phyloP scores from a whole-genome alignment of 2,329 filamentous ascomycete genomes.

The Cladosporium sp. region DNA sequence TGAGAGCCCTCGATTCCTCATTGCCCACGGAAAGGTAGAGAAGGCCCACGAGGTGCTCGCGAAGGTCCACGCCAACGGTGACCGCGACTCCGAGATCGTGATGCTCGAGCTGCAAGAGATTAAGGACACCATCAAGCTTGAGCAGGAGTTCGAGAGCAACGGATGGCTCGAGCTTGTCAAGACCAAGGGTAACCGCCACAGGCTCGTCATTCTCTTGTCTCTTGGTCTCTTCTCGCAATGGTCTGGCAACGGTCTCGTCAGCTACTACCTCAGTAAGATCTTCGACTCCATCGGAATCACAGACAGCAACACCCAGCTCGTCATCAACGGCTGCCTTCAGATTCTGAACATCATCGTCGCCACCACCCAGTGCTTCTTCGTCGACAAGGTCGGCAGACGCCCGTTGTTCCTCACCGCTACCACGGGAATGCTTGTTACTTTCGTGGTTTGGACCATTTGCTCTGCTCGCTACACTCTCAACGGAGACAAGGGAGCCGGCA shows the following conservation, averaged over 20 bases:
- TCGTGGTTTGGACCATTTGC: conserved; percentile 45
- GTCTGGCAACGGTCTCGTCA: conserved; percentile 57
- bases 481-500: conserved; percentile 30
- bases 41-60: conserved; percentile 55
- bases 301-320: conserved; percentile 40
- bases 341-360: conserved; percentile 64
- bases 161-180: conserved; percentile 51
- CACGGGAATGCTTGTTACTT: conserved; percentile 43
- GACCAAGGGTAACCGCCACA: conserved; percentile 57
- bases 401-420: conserved; percentile 42
- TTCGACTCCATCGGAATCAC: conserved; percentile 42
- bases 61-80: conserved; percentile 56
- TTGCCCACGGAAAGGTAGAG: conserved; percentile 53
- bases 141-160: conserved; percentile 51
- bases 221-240: conserved; percentile 61
- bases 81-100: conserved; percentile 49
- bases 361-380: conserved; percentile 43
- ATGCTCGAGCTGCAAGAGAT: conserved; percentile 55
- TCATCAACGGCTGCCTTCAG: conserved; percentile 55
- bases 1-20: conserved; percentile 62
- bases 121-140: conserved; percentile 49
- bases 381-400: conserved; percentile 40
- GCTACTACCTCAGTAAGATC: conserved; percentile 44
- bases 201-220: conserved; percentile 56
- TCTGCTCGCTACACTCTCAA: conserved; percentile 31